Percentiles rank a stretch among this genome's conserved stretches.
phyloP scores from a whole-genome alignment of 768 basidiomycete genomes.

The Phylloporus sp. region DNA sequence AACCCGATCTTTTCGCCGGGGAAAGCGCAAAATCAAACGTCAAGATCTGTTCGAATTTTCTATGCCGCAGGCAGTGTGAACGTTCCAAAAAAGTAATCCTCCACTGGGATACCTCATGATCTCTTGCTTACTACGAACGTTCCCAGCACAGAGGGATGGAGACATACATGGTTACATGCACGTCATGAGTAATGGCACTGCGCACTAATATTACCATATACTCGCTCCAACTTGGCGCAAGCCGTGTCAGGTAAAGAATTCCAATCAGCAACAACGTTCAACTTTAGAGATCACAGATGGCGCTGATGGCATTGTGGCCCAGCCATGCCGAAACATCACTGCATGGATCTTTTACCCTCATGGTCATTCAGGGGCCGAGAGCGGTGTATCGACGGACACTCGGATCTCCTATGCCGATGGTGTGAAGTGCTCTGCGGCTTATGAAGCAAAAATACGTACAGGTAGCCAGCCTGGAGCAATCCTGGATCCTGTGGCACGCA shows the following conservation, averaged over 20 bases:
- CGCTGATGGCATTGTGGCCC: too few relatives aligned
- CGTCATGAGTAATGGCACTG: not conserved
- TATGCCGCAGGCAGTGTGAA: not conserved
- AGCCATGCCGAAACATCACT: too few relatives aligned
- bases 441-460: too few relatives aligned
- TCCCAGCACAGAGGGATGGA: not conserved
- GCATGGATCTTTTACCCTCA: too few relatives aligned
- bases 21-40: not conserved
- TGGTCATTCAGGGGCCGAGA: too few relatives aligned
- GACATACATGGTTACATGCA: not conserved
- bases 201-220: not conserved
- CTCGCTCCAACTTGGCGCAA: too few relatives aligned
- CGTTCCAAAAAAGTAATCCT: not conserved
- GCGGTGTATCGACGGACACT: too few relatives aligned
- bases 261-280: not conserved
- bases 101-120: not conserved
- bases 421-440: too few relatives aligned
- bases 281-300: too few relatives aligned
- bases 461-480: too few relatives aligned
- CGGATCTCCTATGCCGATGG: too few relatives aligned
- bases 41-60: not conserved
- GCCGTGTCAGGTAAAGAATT: not conserved
- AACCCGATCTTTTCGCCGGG: not conserved
- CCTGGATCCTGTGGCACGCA: too few relatives aligned
- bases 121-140: not conserved